Conservation (phyloP, 495 filamentous ascomycete species). For the Neurospora sp. region DNA sequence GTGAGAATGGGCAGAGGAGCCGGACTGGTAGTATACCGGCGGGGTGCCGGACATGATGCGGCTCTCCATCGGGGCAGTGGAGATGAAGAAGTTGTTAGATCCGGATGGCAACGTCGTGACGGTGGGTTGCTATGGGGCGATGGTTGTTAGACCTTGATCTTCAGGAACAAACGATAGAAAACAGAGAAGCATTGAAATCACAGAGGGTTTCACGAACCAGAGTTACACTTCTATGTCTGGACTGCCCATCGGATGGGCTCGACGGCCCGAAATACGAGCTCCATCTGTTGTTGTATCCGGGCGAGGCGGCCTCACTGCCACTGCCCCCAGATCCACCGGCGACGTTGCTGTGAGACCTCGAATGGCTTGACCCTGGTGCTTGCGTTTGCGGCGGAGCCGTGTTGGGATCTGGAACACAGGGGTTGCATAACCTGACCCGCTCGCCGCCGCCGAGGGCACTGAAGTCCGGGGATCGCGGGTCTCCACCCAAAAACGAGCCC, state of each 20-base stretch:
- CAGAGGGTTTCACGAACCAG: constrained; percentile 25
- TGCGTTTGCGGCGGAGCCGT: constrained; percentile 48
- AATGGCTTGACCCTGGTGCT: constrained; percentile 6
- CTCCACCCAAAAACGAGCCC: constrained; percentile 18
- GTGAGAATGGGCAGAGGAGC: constrained; percentile 2
- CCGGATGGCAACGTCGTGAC: constrained; percentile 10
- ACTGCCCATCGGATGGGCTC: constrained; percentile 14
- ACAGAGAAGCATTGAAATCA: neutral
- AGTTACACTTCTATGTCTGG: constrained; percentile 34
- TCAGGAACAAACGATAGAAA: neutral
- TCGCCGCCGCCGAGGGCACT: constrained; percentile 59
- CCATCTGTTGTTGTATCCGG: constrained; percentile 7
- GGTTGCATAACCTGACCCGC: constrained; percentile 85
- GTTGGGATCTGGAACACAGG: constrained; percentile 88
- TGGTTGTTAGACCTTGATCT: neutral
- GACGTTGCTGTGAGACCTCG: constrained; percentile 21
- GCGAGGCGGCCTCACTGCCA: neutral
- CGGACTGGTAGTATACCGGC: constrained; percentile 23
- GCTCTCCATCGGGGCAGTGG: constrained; percentile 11
- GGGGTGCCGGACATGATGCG: constrained; percentile 29
- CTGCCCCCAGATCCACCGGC: neutral
- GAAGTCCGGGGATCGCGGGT: constrained; percentile 38
- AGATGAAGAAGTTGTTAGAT: constrained; percentile 1
- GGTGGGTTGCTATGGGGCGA: constrained; percentile 9
- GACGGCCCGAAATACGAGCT: constrained; percentile 15